These are phyloP conservation scores for Coemansia sp. DNA, from an alignment of 192 early-diverging fungal species.

Conservation along the genomic window DNA sequence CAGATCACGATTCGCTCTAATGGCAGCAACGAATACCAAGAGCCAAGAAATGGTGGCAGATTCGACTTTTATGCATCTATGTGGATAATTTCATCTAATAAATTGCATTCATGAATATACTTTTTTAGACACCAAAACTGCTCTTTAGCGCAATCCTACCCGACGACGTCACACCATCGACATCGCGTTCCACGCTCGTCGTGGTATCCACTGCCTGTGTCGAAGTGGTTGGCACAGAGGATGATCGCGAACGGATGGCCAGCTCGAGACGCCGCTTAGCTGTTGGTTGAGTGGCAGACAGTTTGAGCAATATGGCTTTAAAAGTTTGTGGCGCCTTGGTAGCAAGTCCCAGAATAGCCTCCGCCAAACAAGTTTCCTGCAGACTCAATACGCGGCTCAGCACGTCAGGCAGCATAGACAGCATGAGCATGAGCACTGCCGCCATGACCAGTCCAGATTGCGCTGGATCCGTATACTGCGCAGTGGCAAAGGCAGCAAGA, in stretches of 20 bases:
- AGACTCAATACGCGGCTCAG: background rate
- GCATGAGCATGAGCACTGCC: slow-evolving; percentile 34
- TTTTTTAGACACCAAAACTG: slow-evolving; percentile 27
- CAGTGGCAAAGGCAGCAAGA: slow-evolving; percentile 18
- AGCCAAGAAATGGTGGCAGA: background rate
- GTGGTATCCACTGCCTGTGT: background rate
- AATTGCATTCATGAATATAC: background rate
- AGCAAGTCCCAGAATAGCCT: slow-evolving; percentile 30
- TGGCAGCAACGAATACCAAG: slow-evolving; percentile 5
- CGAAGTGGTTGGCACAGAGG: background rate
- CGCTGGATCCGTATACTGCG: background rate
- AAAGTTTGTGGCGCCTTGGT: slow-evolving; percentile 20
- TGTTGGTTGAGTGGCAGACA: slow-evolving; percentile 23
- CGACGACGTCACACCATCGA: background rate
- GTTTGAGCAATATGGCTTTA: slow-evolving; percentile 20
- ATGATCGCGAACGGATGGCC: slow-evolving; percentile 29
- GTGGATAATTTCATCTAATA: background rate
- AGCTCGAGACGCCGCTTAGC: slow-evolving; percentile 32
- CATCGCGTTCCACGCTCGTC: background rate
- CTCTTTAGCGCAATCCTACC: slow-evolving; percentile 31
- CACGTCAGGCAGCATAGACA: slow-evolving; percentile 35
- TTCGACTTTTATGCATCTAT: too few relatives aligned
- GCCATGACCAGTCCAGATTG: slow-evolving; percentile 17
- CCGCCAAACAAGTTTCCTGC: slow-evolving; percentile 6
- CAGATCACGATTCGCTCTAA: slow-evolving; percentile 1